A percentile compares a stretch with the other conserved stretches of the same genome.
Conservation (phyloP, 1,284 basidiomycete species). For the Cryptococcus floricola region DNA sequence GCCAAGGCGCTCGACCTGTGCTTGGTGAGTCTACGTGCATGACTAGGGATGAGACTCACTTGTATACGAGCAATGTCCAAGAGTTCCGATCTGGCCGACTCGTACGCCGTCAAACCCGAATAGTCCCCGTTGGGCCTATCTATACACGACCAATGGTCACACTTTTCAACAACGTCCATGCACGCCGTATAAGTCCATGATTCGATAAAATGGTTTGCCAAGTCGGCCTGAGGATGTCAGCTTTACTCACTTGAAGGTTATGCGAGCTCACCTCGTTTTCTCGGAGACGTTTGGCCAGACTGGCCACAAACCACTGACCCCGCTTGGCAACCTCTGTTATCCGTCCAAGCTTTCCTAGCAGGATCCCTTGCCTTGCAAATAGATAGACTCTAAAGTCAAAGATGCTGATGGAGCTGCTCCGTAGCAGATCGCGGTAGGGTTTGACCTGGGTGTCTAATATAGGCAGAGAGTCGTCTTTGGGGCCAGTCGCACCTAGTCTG, state of each 20-base stretch:
- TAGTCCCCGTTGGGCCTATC: slow-evolving; percentile 51
- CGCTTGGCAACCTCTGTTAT: slow-evolving; percentile 75
- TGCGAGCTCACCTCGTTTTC: slow-evolving; percentile 63
- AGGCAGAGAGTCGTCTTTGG: slow-evolving; percentile 73
- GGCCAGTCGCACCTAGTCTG: slow-evolving; percentile 58
- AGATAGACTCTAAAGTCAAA: slow-evolving; percentile 93
- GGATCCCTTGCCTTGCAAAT: slow-evolving; percentile 75
- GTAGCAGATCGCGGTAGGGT: slow-evolving; percentile 81
- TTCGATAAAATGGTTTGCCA: slow-evolving; percentile 80
- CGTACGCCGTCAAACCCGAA: slow-evolving; percentile 56
- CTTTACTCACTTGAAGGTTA: background rate
- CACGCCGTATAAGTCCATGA: slow-evolving; percentile 93
- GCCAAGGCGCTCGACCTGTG: slow-evolving; percentile 43
- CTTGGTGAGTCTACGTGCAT: background rate
- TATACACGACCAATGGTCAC: slow-evolving; percentile 65
- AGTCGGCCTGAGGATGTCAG: slow-evolving; percentile 54
- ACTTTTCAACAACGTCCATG: slow-evolving; percentile 77
- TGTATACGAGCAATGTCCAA: slow-evolving; percentile 46
- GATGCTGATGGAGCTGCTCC: slow-evolving; percentile 84
- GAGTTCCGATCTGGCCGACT: slow-evolving; percentile 42
- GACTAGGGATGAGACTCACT: slow-evolving; percentile 11
- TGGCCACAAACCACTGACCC: slow-evolving; percentile 46
- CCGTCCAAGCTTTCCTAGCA: slow-evolving; percentile 76
- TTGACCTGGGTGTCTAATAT: slow-evolving; percentile 77
- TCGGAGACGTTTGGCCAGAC: slow-evolving; percentile 52